Percentiles rank a stretch among this genome's conserved stretches.
Conservation (phyloP, 2,329 filamentous ascomycete species). For the Aspergillus sergii region DNA sequence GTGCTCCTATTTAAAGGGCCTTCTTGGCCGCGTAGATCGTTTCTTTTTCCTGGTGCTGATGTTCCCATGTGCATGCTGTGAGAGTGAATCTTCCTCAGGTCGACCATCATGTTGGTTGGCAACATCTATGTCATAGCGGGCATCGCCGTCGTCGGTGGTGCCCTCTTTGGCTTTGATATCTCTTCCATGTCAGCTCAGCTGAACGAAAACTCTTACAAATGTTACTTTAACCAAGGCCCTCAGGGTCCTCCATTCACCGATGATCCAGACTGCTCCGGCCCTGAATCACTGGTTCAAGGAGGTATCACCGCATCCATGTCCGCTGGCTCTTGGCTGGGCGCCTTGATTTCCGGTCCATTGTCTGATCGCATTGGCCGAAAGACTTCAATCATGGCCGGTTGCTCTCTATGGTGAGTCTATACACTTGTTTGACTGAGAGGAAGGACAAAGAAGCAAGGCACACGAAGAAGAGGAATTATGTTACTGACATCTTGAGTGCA, state of each 20-base stretch:
- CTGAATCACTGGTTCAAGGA: slow-evolving; percentile 58
- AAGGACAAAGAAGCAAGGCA: not conserved
- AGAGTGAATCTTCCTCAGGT: not conserved
- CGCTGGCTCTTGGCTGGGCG: slow-evolving; percentile 68
- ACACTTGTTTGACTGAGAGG: slow-evolving; percentile 47
- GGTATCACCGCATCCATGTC: slow-evolving; percentile 74
- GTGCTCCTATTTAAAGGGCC: not conserved
- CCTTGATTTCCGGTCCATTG: slow-evolving; percentile 57
- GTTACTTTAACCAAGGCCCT: slow-evolving; percentile 64
- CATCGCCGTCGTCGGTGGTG: slow-evolving; percentile 49
- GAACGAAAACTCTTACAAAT: slow-evolving; percentile 58
- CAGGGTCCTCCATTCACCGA: slow-evolving; percentile 61
- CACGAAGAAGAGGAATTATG: slow-evolving; percentile 44
- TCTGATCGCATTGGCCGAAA: slow-evolving; percentile 59
- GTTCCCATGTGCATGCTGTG: not conserved
- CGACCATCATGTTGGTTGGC: slow-evolving; percentile 41
- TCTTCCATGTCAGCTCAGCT: slow-evolving; percentile 40
- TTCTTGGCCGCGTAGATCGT: not conserved
- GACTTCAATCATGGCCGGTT: slow-evolving; percentile 53
- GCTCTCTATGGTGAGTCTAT: slow-evolving; percentile 47
- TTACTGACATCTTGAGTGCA: slow-evolving; percentile 51
- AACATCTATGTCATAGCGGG: slow-evolving; percentile 62
- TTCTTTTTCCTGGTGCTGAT: not conserved
- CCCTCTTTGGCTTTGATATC: slow-evolving; percentile 39
- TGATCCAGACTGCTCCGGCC: slow-evolving; percentile 47